These are phyloP conservation scores for Periconia digitata DNA, from an alignment of 2,329 filamentous ascomycete genomes.

Conservation along the genomic window DNA sequence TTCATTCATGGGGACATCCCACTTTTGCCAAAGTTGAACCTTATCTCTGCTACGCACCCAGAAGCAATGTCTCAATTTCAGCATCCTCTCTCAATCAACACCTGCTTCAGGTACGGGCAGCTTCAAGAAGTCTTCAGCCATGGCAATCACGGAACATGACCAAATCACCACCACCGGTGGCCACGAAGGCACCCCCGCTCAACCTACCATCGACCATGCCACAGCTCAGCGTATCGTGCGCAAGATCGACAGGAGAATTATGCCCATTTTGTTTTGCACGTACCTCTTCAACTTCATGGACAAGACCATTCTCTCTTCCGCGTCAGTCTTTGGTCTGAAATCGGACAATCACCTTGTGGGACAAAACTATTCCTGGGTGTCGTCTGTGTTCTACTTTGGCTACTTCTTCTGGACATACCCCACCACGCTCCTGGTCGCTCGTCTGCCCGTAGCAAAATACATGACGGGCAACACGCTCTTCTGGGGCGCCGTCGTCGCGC, in stretches of 20 bases:
- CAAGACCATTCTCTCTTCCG: conserved; percentile 54
- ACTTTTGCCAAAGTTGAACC: too few species aligned
- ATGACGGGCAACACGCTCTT: conserved; percentile 17
- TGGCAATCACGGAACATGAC: too few species aligned
- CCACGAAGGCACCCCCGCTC: neutral
- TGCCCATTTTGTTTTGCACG: conserved; percentile 59
- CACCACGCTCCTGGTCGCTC: conserved; percentile 18
- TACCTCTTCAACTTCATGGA: conserved; percentile 66
- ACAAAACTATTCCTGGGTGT: conserved; percentile 61
- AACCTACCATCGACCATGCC: neutral
- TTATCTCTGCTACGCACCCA: too few species aligned
- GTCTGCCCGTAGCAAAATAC: conserved; percentile 27
- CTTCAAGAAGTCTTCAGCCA: too few species aligned
- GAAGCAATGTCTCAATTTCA: too few species aligned
- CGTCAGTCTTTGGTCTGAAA: conserved; percentile 56
- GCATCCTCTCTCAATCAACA: too few species aligned
- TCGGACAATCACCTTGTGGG: conserved; percentile 50
- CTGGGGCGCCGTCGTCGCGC: conserved; percentile 43
- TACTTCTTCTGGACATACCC: conserved; percentile 29
- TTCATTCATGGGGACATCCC: too few species aligned
- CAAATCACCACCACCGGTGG: neutral
- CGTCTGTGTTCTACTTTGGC: conserved; percentile 57
- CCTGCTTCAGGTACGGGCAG: too few species aligned
- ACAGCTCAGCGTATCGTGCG: conserved; percentile 46
- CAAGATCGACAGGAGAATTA: conserved; percentile 59